phyloP scores from a whole-genome alignment of 371 early-diverging fungal species.

The Mucor indicus region DNA sequence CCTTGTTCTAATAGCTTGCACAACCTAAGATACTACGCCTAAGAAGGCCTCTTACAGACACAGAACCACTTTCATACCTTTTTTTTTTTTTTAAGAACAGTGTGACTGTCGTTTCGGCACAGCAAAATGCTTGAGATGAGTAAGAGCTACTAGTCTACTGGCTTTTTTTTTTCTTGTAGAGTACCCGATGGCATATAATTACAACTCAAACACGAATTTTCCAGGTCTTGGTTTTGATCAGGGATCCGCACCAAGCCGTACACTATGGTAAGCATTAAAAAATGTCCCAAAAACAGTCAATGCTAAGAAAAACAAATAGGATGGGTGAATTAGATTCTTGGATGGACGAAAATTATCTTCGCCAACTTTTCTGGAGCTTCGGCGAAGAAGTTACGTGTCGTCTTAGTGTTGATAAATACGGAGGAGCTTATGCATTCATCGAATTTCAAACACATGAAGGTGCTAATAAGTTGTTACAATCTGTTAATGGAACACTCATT shows the following conservation, averaged over 20 bases:
- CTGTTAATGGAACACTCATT: slow-evolving; percentile 69
- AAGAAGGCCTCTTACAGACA: too few species aligned
- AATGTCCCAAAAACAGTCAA: not conserved
- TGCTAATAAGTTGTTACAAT: slow-evolving; percentile 60
- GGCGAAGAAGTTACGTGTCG: slow-evolving; percentile 56
- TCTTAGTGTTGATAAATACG: slow-evolving; percentile 19
- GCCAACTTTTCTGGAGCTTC: slow-evolving; percentile 59
- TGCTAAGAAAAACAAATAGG: slow-evolving; percentile 24
- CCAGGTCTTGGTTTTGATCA: too few species aligned
- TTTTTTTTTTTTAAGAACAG: too few species aligned
- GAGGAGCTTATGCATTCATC: slow-evolving; percentile 63
- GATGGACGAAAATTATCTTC: slow-evolving; percentile 77
- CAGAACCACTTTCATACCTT: too few species aligned
- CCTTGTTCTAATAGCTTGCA: too few species aligned
- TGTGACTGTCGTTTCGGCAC: too few species aligned
- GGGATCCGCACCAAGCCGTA: not conserved
- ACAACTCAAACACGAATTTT: too few species aligned
- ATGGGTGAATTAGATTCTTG: slow-evolving; percentile 79
- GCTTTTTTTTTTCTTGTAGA: too few species aligned
- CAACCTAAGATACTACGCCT: too few species aligned
- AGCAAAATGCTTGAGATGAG: too few species aligned
- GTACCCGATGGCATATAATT: too few species aligned
- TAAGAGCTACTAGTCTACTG: too few species aligned
- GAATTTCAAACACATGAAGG: slow-evolving; percentile 55
- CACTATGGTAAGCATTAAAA: not conserved